Base-by-base conservation (phyloP, 2,329 filamentous ascomycete genomes). In the Trichoderma sp. region DNA sequence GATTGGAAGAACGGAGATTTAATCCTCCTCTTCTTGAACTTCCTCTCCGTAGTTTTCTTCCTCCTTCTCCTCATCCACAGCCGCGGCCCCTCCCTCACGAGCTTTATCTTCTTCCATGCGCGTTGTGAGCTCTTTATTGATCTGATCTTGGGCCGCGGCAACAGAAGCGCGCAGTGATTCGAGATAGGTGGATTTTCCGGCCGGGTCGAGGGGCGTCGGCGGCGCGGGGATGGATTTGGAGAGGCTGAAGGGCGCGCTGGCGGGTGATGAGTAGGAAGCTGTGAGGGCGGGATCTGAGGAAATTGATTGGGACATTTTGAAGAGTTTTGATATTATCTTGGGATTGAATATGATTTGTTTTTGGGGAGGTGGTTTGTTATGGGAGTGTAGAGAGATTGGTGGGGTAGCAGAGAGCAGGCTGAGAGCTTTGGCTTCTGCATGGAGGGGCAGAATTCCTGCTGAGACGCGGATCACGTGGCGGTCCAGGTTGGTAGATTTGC, bases 21-120 rank as follows among this genome's bases (percentile, higher is more conserved):
- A 70, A 71, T 79, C 78, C 40, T 87, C 87, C 68, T 92, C 90
- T 53, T 92, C 90, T 61, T 90, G 89, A 14, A 89, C 87, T 78
- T 97, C 93, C 79, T 97, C 94, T 59, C 93, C 94, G 77, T 97
- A 97, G 76, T 94, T 91, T 75, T 92, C 88, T 76, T 93, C 92
- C 76, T 90, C 88, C 71, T 86, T 85, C 13, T 79, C 83, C 70
- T 90, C 87, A 70, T 88, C 85, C 11, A 83, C 75, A 70, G 75
- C 60, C 0, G 67, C 43, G 0, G 79, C 78, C 1, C 79, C 78
- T 1, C 79, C 80, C 19, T 83, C 84, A 16, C 81, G 80, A 10
- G 80, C 81, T 76, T 90, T 91, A 76, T 94, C 91, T 71, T 91
- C 85, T 47, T 90, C 91, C 92, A 94, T 94, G 69, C 89, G 88